Evolutionary conservation across 2,329 filamentous ascomycete species (phyloP), one percentile per base, ranked within the genome.

Genomic region (Hysterium pulicare): DNA sequence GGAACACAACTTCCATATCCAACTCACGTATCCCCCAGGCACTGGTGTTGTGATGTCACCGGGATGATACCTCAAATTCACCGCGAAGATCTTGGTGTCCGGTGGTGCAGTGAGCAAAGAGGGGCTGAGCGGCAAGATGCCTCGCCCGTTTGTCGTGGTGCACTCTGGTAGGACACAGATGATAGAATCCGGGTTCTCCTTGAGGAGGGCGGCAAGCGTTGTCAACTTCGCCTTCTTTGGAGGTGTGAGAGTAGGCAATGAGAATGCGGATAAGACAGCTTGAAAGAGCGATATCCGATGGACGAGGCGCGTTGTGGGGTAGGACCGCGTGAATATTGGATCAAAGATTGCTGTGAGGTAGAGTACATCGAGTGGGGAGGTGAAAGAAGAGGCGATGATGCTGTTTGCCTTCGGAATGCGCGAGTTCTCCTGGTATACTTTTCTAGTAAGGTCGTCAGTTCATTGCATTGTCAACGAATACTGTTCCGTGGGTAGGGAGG

Each of bases 271-370:
- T 16, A 83, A 58, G 37, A 95, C 82, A 37, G 90, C 90, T 55
- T 81, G 73, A 33, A 90, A 74, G 4, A 97, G 81, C 3, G 86
- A 85, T 35, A 97, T 81, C 34, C 77, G 84, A 55, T 84, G 82
- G 20, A 98, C 86, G 45, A 83, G 79, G 35, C 81, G 78, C 3
- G 82, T 85, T 46, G 76, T 73, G 0, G 90, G 89, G 66, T 89
- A 96, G 0, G 86, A 88, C 34, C 87, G 74, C 9, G 90, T 94
- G 71, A 98, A 97, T 64, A 98, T 78, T 2, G 93, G 93, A 64
- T 96, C 89, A 73, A 97, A 98, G 59, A 97, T 89, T 49, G 90
- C 90, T 46, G 93, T 89, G 19, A 98, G 82, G 68, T 97, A 98
- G 43, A 98, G 73, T 13, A 90, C 85, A 66, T 98, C 93, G 63